phyloP scores from a whole-genome alignment of 108 stramenopile genomes.

The Skeletonema marinoi region DNA sequence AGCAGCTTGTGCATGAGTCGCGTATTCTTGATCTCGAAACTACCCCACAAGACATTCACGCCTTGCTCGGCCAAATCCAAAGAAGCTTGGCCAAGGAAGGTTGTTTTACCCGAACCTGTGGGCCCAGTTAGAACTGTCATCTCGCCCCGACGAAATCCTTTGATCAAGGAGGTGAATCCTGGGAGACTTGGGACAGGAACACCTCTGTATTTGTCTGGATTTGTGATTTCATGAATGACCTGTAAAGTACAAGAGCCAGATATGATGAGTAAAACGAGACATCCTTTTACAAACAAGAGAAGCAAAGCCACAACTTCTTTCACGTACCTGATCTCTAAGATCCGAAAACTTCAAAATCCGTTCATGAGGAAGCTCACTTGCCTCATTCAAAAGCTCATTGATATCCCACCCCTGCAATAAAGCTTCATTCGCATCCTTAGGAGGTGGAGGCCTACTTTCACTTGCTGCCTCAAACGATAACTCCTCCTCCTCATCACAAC shows the following conservation, averaged over 20 bases:
- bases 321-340: constrained; percentile 53
- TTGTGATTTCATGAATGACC: constrained; percentile 82
- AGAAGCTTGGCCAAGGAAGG: constrained; percentile 91
- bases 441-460: constrained; percentile 34
- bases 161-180: constrained; percentile 78
- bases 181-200: constrained; percentile 79
- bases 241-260: not conserved
- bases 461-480: not conserved
- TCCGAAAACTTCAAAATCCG: constrained; percentile 80
- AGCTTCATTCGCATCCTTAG: constrained; percentile 99
- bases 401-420: constrained; percentile 77
- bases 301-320: not conserved
- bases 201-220: constrained; percentile 80
- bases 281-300: not conserved
- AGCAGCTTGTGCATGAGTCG: constrained; percentile 91
- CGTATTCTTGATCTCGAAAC: constrained; percentile 96
- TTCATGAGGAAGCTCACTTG: constrained; percentile 71
- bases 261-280: not conserved
- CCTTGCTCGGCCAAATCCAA: constrained; percentile 93
- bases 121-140: constrained; percentile 96
- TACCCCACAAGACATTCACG: constrained; percentile 94
- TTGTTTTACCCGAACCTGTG: constrained; percentile 75
- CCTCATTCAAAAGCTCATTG: constrained; percentile 59
- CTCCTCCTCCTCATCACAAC: constrained; percentile 1
- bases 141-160: constrained; percentile 95